Percentiles rank a stretch among this genome's conserved stretches.
Conservation (phyloP, 106 monocot genomes). For the Dioscorea dumetorum region DNA sequence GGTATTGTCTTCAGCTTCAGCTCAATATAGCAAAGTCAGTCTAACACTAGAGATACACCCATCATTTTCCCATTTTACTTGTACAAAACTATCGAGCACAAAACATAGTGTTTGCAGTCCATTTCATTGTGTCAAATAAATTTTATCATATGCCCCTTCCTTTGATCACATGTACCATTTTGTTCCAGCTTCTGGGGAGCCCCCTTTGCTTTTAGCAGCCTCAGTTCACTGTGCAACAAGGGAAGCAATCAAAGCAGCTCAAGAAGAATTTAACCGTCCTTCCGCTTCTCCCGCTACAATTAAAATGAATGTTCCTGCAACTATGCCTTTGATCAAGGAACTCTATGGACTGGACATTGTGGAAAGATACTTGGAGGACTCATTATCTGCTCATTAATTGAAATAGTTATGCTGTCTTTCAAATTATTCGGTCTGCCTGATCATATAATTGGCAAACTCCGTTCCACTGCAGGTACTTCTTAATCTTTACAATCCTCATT, state of each 20-base stretch:
- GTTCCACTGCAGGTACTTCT: too few species aligned
- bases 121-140: too few species aligned
- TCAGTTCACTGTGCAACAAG: slow-evolving; percentile 79
- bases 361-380: slow-evolving; percentile 48
- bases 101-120: too few species aligned
- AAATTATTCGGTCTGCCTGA: too few species aligned
- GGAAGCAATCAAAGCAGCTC: slow-evolving; percentile 65
- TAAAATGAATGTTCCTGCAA: slow-evolving; percentile 61
- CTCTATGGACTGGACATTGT: slow-evolving; percentile 68
- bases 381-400: not conserved
- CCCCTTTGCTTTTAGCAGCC: slow-evolving; percentile 62
- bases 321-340: slow-evolving; percentile 74
- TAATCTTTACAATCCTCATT: too few species aligned
- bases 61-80: too few species aligned
- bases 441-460: too few species aligned
- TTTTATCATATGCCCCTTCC: too few species aligned
- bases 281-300: slow-evolving; percentile 22
- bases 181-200: slow-evolving; percentile 75
- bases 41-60: too few species aligned
- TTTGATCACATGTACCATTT: not conserved
- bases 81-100: too few species aligned
- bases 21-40: too few species aligned
- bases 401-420: not conserved
- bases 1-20: too few species aligned
- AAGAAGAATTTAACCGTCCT: slow-evolving; percentile 22